Conservation (phyloP, 768 basidiomycete species). For the Pluteus cervinus region DNA sequence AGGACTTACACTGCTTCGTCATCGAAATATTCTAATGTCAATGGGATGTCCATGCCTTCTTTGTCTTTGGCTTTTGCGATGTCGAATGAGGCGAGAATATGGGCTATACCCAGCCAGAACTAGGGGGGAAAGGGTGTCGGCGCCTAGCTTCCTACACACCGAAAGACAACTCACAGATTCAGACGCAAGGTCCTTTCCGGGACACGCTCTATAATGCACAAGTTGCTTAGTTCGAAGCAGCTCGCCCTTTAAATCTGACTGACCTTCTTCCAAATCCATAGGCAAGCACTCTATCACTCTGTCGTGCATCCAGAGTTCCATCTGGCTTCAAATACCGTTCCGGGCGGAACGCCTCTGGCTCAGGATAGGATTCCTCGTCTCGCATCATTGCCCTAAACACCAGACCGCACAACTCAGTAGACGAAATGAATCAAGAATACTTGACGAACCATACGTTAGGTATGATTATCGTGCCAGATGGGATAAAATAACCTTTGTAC, state of each 20-base stretch:
- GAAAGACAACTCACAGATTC: no score
- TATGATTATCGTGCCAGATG: conserved; percentile 22
- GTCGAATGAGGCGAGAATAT: conserved; percentile 3
- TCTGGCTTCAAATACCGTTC: no score
- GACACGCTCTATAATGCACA: neutral
- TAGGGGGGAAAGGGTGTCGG: no score
- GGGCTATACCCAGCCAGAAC: no score
- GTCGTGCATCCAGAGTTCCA: conserved; percentile 2
- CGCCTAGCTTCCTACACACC: no score
- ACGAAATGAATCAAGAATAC: no score
- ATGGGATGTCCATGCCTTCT: no score
- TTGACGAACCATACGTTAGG: conserved; percentile 22
- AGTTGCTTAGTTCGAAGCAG: neutral
- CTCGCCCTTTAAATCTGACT: neutral
- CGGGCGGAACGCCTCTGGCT: conserved; percentile 18
- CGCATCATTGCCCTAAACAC: neutral
- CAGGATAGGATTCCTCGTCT: neutral
- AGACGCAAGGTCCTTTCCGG: conserved; percentile 1
- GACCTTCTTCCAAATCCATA: no score
- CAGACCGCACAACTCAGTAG: neutral
- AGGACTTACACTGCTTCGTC: no score
- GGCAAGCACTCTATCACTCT: no score
- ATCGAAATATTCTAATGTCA: no score
- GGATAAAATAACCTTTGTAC: conserved; percentile 30
- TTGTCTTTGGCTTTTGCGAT: conserved; percentile 3